These are phyloP conservation scores for Colletotrichum sp. DNA, from an alignment of 2,329 filamentous ascomycete species.

Conservation along the genomic window DNA sequence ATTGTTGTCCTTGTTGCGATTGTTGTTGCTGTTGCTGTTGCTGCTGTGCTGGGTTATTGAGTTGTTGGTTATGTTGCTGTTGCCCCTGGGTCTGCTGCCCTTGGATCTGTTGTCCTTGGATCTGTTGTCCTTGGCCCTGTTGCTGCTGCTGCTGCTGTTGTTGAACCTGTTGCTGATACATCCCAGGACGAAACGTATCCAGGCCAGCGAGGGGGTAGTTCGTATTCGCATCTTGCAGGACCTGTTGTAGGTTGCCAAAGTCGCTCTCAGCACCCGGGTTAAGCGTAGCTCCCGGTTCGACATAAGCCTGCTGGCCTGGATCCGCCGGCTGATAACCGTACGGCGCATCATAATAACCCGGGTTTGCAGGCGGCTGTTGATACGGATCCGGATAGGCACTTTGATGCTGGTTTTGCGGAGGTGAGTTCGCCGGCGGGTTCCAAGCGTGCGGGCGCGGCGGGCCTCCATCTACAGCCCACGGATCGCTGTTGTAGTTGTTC, in stretches of 20 bases:
- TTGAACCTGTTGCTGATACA: neutral
- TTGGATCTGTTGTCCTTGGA: neutral
- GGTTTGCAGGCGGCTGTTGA: neutral
- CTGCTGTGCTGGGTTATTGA: neutral
- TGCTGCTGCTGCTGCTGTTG: neutral
- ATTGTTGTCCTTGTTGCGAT: neutral
- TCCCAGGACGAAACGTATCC: neutral
- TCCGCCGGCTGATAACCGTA: neutral
- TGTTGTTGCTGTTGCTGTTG: neutral
- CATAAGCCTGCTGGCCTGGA: neutral
- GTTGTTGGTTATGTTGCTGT: neutral
- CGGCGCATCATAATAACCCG: neutral
- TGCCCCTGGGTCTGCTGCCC: neutral
- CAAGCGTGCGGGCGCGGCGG: neutral
- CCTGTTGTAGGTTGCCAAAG: neutral
- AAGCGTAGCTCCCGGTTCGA: neutral
- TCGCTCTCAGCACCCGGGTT: rapidly evolving
- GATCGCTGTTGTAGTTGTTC: neutral
- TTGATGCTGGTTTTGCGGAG: neutral
- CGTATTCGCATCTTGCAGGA: neutral
- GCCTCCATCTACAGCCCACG: neutral
- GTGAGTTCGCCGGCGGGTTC: neutral
- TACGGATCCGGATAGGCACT: neutral
- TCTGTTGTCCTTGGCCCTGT: too few relatives aligned
- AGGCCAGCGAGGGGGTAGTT: neutral